These are phyloP conservation scores for Irpex lacteus DNA, from an alignment of 1,284 basidiomycete genomes.

Conservation along the genomic window DNA sequence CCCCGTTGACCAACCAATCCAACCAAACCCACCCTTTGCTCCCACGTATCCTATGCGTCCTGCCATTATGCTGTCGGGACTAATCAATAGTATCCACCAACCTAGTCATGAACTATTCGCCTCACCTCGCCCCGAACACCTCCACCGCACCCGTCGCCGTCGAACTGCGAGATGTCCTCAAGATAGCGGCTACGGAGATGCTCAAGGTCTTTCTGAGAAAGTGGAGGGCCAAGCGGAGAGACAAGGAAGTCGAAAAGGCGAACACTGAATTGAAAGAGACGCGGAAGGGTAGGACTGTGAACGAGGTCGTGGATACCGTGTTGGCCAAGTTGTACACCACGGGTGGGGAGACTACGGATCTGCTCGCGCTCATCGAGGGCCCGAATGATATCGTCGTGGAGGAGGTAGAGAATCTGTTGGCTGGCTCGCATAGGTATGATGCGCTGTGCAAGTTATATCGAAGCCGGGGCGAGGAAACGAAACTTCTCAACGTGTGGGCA, in stretches of 20 bases:
- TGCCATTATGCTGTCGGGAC: slow-evolving; percentile 42
- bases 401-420: slow-evolving; percentile 66
- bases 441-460: slow-evolving; percentile 66
- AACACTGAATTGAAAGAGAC: slow-evolving; percentile 18
- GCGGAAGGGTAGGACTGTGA: slow-evolving; percentile 22
- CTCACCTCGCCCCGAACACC: slow-evolving; percentile 74
- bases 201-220: slow-evolving; percentile 60
- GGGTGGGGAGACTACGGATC: slow-evolving; percentile 53
- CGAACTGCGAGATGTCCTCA: slow-evolving; percentile 61
- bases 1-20: slow-evolving; percentile 21
- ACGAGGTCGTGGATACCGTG: slow-evolving; percentile 78
- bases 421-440: slow-evolving; percentile 52
- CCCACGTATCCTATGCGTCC: slow-evolving; percentile 12
- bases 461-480: slow-evolving; percentile 42
- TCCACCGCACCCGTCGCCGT: slow-evolving; percentile 63
- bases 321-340: slow-evolving; percentile 73
- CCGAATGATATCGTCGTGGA: slow-evolving; percentile 56
- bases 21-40: slow-evolving; percentile 24
- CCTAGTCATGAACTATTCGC: slow-evolving; percentile 88
- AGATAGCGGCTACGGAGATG: slow-evolving; percentile 64
- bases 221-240: slow-evolving; percentile 32
- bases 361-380: slow-evolving; percentile 59
- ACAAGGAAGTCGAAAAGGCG: slow-evolving; percentile 17
- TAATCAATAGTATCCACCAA: slow-evolving; percentile 76
- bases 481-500: slow-evolving; percentile 67